Conservation (phyloP, 2,329 filamentous ascomycete species). For the Nectriaceae sp. region DNA sequence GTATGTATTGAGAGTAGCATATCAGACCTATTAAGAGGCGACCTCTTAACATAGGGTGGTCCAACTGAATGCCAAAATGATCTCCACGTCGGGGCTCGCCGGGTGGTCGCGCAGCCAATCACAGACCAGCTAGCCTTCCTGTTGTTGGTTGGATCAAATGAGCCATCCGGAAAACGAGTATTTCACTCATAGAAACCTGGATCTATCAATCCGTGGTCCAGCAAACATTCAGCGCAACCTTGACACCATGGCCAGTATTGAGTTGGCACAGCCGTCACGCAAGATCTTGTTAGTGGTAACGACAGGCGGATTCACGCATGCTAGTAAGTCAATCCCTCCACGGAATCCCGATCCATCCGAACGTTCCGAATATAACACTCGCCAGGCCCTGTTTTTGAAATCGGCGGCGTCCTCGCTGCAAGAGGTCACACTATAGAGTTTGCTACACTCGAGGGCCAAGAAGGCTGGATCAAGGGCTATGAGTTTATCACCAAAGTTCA, state of each 20-base stretch:
- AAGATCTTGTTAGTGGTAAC: conserved; percentile 34
- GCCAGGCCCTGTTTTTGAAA: conserved; percentile 32
- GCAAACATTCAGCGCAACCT: too few relatives aligned
- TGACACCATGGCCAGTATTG: conserved; percentile 4
- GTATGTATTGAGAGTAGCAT: too few relatives aligned
- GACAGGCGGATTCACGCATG: conserved; percentile 35
- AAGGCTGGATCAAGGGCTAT: conserved; percentile 33
- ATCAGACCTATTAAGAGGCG: too few relatives aligned
- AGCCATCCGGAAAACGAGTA: too few relatives aligned
- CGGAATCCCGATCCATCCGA: neutral
- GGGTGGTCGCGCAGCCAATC: too few relatives aligned
- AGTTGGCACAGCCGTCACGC: conserved; percentile 17
- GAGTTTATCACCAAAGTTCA: conserved; percentile 31
- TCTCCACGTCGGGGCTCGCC: too few relatives aligned
- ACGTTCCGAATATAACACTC: neutral
- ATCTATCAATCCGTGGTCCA: too few relatives aligned
- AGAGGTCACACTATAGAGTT: conserved; percentile 37
- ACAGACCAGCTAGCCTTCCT: too few relatives aligned
- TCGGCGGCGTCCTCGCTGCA: conserved; percentile 29
- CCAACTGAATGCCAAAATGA: too few relatives aligned
- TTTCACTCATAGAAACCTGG: too few relatives aligned
- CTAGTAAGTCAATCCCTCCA: conserved; percentile 18
- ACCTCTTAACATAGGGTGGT: too few relatives aligned
- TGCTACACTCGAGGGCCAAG: conserved; percentile 37
- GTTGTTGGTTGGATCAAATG: too few relatives aligned